Base-by-base conservation (phyloP, 208 protist genomes). In the Crithidia fasciculata region DNA sequence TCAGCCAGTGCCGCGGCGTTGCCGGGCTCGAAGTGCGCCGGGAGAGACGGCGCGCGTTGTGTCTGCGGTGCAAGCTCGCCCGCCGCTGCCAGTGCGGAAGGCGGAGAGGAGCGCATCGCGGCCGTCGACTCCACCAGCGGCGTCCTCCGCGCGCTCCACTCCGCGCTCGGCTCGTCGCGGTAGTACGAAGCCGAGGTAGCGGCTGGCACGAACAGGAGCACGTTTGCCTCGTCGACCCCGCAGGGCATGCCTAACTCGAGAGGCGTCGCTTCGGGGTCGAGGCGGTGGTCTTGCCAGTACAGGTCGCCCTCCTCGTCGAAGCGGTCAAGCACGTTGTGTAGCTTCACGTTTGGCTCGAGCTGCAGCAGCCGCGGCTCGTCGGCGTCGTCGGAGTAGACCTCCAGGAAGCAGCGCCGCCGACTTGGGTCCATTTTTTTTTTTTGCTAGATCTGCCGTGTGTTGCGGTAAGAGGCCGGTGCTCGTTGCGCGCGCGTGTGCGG, bases 291-390 rank as follows among this genome's bases (percentile, higher is more conserved):
- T 19, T 53, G 52, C 87, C 87, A 91, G 69, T 84, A 78, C 39
- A 91, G 64, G n/a, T 59, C 16, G 2, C 77, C 77, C 5, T 39
- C 44, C 57, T 68, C 57, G 19, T 65, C 56, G 36, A 89, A 65
- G 18, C 69, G 72, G 13, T 65, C 19, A 12, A 87, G 57, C 39
- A 91, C 78, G 62, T 91, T 91, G 53, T 74, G 74, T 49, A 91
- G 86, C 43, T 73, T 72, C 8, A 85, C 74, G 12, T 74, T 44
- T 4, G 73, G 62, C 55, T 91, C 74, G 15, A 91, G 69, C 60
- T 91, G 83, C 28, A 91, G 74, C n/a, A 82, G 65, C 12, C 81
- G 80, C 54, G 72, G 68, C 57, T 74, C 74, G 44, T 76, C 69
- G 39, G 37, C 57, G 13, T 70, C 63, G 18, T 72, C 60, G 3